Percentiles rank a stretch among this genome's conserved stretches.
Conservation (phyloP, 805 yeast species). For the Scheffersomyces lignosus region DNA sequence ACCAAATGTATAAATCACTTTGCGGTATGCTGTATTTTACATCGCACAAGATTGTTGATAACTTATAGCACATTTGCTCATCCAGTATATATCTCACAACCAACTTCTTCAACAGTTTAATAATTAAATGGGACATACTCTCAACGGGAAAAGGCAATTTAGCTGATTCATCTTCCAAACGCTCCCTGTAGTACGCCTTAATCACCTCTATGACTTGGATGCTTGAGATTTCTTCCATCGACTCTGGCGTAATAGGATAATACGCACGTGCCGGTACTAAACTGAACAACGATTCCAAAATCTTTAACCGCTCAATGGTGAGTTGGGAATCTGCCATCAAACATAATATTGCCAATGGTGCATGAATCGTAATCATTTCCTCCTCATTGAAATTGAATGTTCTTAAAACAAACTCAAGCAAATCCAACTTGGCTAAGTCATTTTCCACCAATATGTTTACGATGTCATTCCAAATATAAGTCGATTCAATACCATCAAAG, state of each 20-base stretch:
- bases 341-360: slow-evolving; percentile 66
- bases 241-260: slow-evolving; percentile 1
- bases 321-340: slow-evolving; percentile 29
- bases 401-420: slow-evolving; percentile 59
- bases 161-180: slow-evolving; percentile 2
- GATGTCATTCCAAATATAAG: slow-evolving; percentile 70
- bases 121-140: slow-evolving; percentile 16
- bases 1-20: slow-evolving; percentile 5
- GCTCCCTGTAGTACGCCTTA: slow-evolving; percentile 17
- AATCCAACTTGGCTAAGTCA: slow-evolving; percentile 32
- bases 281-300: slow-evolving; percentile 46
- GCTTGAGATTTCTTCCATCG: background rate
- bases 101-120: slow-evolving; percentile 16
- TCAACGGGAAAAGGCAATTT: slow-evolving; percentile 14
- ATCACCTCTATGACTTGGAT: slow-evolving; percentile 15
- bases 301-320: slow-evolving; percentile 31
- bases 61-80: slow-evolving; percentile 11
- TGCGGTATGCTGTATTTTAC: slow-evolving; percentile 21
- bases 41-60: slow-evolving; percentile 20
- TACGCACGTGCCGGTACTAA: slow-evolving; percentile 65
- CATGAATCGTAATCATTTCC: slow-evolving; percentile 74
- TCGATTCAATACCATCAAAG: slow-evolving; percentile 85
- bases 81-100: slow-evolving; percentile 16
- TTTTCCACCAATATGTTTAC: slow-evolving; percentile 41
- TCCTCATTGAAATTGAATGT: slow-evolving; percentile 81